Percentiles rank a stretch among this genome's conserved stretches.
phyloP scores from a whole-genome alignment of 78 protist species.

The slime mould (Dictyostelium discoideum) region dicty_2.7 NC_007090.3:4726001-4726500 shows the following conservation, averaged over 20 bases:
- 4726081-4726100: neutral
- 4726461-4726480: conserved; percentile 16
- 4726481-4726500: conserved; percentile 16
- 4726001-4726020: conserved; percentile 34
- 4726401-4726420: neutral
- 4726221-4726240: neutral
- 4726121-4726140: neutral
- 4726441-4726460: neutral
- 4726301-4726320: neutral
- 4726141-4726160: neutral
- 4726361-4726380: neutral
- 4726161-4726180: neutral
- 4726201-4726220: neutral
- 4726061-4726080: neutral
- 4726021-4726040: conserved; percentile 14
- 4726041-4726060: neutral
- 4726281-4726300: neutral
- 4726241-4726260: neutral
- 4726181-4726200: neutral
- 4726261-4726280: neutral
- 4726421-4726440: conserved; percentile 3
- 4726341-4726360: conserved; percentile 7
- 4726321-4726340: neutral
- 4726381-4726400: neutral
- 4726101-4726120: neutral